Conservation (phyloP, 176 grass and related monocot species). For the Aegilops speltoides region DNA sequence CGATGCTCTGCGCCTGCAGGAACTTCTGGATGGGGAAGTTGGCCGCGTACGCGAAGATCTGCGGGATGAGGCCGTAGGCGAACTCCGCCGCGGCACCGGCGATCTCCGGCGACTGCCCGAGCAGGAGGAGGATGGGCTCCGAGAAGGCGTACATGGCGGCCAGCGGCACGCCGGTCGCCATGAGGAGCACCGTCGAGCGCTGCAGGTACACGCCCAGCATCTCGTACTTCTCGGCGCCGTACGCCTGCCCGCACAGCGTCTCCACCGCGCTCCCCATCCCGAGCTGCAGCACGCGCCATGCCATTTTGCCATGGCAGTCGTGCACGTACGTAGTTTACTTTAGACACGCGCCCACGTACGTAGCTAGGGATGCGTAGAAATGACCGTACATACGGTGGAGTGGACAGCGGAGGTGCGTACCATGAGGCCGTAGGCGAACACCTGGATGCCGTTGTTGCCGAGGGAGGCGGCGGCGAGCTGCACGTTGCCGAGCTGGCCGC, state of each 20-base stretch:
- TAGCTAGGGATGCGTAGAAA: background rate
- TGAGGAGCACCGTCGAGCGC: slow-evolving; percentile 69
- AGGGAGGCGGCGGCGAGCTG: slow-evolving; percentile 80
- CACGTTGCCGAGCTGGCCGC: slow-evolving; percentile 69
- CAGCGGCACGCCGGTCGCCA: slow-evolving; percentile 69
- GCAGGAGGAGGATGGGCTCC: slow-evolving; percentile 58
- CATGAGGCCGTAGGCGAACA: slow-evolving; percentile 81
- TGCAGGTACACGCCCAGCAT: slow-evolving; percentile 92
- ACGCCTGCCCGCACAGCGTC: slow-evolving; percentile 90
- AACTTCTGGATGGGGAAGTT: slow-evolving; percentile 97
- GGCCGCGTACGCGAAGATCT: slow-evolving; percentile 87
- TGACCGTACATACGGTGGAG: background rate
- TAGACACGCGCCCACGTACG: background rate
- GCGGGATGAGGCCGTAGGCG: slow-evolving; percentile 80
- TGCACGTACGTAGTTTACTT: background rate
- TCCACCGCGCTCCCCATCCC: slow-evolving; percentile 95
- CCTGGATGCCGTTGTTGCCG: slow-evolving; percentile 77
- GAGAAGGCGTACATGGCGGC: slow-evolving; percentile 70
- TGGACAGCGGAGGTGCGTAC: background rate
- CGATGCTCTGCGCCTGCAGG: slow-evolving; percentile 87
- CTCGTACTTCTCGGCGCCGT: slow-evolving; percentile 70
- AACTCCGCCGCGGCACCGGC: slow-evolving; percentile 66
- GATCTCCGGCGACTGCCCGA: slow-evolving; percentile 80
- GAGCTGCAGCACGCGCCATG: slow-evolving; percentile 34
- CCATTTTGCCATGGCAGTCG: background rate